Percentiles rank a stretch among this genome's conserved stretches.
Conservation (phyloP, 2,329 filamentous ascomycete genomes). For the Pyricularia pennisetigena region DNA sequence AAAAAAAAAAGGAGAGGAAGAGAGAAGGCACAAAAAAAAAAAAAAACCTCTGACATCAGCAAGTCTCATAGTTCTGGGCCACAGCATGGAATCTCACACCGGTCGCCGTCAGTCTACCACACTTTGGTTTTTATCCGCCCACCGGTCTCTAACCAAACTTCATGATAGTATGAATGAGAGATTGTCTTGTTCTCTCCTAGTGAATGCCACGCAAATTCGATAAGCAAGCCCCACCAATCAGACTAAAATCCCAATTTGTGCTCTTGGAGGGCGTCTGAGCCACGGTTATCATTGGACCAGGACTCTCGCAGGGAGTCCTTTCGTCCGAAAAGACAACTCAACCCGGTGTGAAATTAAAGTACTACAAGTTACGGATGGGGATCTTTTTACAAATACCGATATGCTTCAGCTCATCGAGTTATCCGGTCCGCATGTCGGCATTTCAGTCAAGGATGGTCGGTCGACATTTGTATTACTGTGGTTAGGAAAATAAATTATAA, state of each 20-base stretch:
- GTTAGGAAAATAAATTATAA: neutral
- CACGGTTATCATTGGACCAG: neutral
- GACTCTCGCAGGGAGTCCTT: neutral
- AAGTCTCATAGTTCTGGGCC: neutral
- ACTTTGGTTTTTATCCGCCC: neutral
- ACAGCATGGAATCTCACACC: neutral
- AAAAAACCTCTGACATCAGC: neutral
- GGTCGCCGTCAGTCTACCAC: neutral
- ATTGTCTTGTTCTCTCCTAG: neutral
- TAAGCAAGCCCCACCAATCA: neutral
- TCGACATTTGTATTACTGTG: neutral
- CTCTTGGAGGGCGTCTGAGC: neutral
- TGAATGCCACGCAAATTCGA: neutral
- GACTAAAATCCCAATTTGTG: neutral
- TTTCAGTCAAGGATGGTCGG: neutral
- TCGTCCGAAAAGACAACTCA: neutral
- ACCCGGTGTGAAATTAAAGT: neutral
- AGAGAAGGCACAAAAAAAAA: too few relatives aligned
- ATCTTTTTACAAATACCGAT: neutral
- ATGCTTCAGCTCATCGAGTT: neutral
- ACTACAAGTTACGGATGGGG: neutral
- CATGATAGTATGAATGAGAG: neutral
- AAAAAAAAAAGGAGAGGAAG: neutral
- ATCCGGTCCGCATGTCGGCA: neutral
- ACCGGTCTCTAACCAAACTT: neutral